Base-by-base conservation (phyloP, 331 rosid species). In the Quercus tomentella region DNA sequence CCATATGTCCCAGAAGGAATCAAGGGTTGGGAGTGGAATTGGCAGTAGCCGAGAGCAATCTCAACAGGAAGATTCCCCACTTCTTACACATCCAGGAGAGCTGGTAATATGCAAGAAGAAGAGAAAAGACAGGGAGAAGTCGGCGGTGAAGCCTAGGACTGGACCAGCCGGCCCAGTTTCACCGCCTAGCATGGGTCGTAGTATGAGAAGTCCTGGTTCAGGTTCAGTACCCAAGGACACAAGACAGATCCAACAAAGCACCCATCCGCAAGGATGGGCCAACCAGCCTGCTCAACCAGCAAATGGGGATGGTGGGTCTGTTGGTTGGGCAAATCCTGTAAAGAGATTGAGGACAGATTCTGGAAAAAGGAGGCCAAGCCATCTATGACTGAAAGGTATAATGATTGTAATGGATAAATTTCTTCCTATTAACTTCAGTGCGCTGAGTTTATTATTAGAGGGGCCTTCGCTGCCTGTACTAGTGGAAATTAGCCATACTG, bases 291-390 rank as follows among this genome's bases (percentile, higher is more conserved):
- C 86, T 80, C 97, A 85, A 82, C 85, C 85, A 20, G 75, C 89
- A 49, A 89, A 84, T 57, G 92, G 89, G 9, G 76, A 90, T 9
- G 86, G 87, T 2, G 93, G 93, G 22, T 80, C 97, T 4, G 94
- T 85, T 54, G 92, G 98, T 22, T 96, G 99, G 99, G 97, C 98
- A 23, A 96, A 93, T 77, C 98, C 97, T 1, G 98, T 93, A 62
- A 96, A 96, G 93, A 81, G 97, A 82, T 79, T 89, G 55, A 92
- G 99, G 85, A 90, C 99, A 17, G 99, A 91, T 90, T 83, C 98
- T 43, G 99, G 97, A 76, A 96, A 96, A 93, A 92, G 99, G 86
- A 89, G 98, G 82, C 98, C 97, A 3, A 96, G 90, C 86, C 99
- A 93, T 85, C 83, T 82, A 56, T 93, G 88, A 86, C 77, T 77